phyloP scores from a whole-genome alignment of 192 early-diverging fungal species.

The Piromyces sp. region DNA sequence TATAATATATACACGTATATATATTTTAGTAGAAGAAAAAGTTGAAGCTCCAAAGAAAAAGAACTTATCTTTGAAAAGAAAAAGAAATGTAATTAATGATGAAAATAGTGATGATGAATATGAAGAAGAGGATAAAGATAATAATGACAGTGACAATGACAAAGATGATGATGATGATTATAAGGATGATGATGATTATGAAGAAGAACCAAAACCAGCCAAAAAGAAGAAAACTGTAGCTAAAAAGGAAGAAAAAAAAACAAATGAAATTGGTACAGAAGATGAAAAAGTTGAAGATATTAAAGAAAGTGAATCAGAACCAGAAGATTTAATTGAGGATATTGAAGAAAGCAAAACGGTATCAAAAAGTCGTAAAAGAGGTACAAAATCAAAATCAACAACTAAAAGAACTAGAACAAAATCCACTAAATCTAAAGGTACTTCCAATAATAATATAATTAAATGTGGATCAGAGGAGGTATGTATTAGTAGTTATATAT shows the following conservation, averaged over 20 bases:
- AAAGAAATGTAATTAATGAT: neutral
- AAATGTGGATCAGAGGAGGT: neutral
- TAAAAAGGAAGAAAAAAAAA: neutral
- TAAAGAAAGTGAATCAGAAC: neutral
- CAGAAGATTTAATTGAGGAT: neutral
- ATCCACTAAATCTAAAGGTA: neutral
- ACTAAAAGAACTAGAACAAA: neutral
- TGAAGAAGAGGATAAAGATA: neutral
- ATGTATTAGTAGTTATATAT: too few relatives aligned
- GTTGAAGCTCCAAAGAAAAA: neutral
- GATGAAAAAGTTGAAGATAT: neutral
- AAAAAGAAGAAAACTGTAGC: neutral
- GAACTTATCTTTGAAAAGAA: neutral
- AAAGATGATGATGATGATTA: neutral
- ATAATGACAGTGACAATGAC: neutral
- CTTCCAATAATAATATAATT: neutral
- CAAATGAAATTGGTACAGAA: neutral
- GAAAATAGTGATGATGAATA: neutral
- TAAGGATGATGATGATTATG: neutral
- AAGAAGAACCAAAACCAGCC: neutral
- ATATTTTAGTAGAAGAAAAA: neutral
- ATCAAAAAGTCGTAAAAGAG: neutral
- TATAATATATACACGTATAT: too few relatives aligned
- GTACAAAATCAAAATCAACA: neutral
- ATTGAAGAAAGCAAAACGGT: neutral